phyloP scores from a whole-genome alignment of 2,329 filamentous ascomycete genomes.

The Onygenales sp. region DNA sequence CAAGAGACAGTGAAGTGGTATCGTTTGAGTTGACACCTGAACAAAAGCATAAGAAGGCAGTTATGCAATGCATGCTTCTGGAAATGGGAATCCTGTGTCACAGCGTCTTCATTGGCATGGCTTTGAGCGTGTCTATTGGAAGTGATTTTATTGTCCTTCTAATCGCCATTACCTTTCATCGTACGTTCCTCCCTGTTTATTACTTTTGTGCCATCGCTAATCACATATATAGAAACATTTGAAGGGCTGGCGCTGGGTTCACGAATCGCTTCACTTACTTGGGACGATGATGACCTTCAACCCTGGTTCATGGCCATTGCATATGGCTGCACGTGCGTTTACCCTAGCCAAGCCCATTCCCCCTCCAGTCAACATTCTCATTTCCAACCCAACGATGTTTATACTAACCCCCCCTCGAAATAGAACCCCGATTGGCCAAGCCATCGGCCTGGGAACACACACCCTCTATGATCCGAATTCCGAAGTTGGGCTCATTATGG shows the following conservation, averaged over 20 bases:
- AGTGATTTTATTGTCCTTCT: slow-evolving; percentile 25
- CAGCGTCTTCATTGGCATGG: slow-evolving; percentile 45
- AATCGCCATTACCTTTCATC: slow-evolving; percentile 28
- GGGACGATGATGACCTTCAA: slow-evolving; percentile 21
- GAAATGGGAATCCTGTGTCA: slow-evolving; percentile 74
- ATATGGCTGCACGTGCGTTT: slow-evolving; percentile 48
- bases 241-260: slow-evolving; percentile 26
- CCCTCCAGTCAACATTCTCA: neutral
- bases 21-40: slow-evolving; percentile 15
- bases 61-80: slow-evolving; percentile 64
- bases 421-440: slow-evolving; percentile 68
- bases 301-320: slow-evolving; percentile 67
- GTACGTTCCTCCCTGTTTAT: slow-evolving; percentile 13
- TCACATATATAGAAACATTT: slow-evolving; percentile 21
- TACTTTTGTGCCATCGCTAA: neutral
- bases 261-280: slow-evolving; percentile 22
- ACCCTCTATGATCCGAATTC: slow-evolving; percentile 65
- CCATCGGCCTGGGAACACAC: slow-evolving; percentile 66
- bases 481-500: slow-evolving; percentile 62
- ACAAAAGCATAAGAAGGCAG: slow-evolving; percentile 49
- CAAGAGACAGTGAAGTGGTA: neutral
- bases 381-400: neutral
- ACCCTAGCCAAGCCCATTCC: neutral
- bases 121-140: slow-evolving; percentile 25
- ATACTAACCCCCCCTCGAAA: neutral